These are phyloP conservation scores for Linnemannia schmuckeri DNA, from an alignment of 192 early-diverging fungal genomes.

Conservation along the genomic window DNA sequence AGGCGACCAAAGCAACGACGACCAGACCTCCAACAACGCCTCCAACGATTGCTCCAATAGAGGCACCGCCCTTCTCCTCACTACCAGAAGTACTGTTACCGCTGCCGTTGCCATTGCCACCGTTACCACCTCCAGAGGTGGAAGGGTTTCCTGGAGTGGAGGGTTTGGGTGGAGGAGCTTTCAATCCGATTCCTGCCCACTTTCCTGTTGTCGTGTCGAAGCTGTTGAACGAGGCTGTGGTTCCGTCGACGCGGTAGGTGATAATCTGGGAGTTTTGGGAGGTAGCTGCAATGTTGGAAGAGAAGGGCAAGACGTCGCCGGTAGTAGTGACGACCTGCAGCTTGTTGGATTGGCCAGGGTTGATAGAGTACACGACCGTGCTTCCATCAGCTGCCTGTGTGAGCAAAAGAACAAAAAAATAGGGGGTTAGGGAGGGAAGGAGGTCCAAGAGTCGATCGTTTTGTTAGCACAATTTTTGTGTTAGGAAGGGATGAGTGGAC, in stretches of 20 bases:
- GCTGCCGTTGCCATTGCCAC: neutral
- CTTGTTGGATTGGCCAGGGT: constrained; percentile 27
- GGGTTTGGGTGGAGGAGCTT: constrained; percentile 6
- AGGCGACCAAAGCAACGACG: constrained; percentile 26
- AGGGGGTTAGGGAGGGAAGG: too few relatives aligned
- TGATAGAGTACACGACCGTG: constrained; percentile 33
- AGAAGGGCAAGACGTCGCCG: constrained; percentile 35
- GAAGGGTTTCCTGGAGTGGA: neutral
- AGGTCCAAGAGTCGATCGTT: too few relatives aligned
- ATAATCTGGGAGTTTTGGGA: constrained; percentile 17
- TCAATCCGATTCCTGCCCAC: constrained; percentile 34
- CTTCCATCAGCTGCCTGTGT: constrained; percentile 29
- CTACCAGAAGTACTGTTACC: neutral
- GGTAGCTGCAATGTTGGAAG: constrained; percentile 9
- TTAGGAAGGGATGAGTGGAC: too few relatives aligned
- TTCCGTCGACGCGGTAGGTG: constrained; percentile 10
- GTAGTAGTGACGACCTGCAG: constrained; percentile 10
- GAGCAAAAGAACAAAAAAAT: neutral
- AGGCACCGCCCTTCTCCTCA: neutral
- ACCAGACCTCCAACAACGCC: constrained; percentile 40
- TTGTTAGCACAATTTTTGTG: too few relatives aligned
- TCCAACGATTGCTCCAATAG: constrained; percentile 31
- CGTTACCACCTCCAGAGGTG: neutral
- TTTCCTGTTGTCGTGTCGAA: constrained; percentile 15
- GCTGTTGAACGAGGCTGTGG: constrained; percentile 24